Base-by-base conservation (phyloP, 2,329 filamentous ascomycete species). In the Xylaria sp. region DNA sequence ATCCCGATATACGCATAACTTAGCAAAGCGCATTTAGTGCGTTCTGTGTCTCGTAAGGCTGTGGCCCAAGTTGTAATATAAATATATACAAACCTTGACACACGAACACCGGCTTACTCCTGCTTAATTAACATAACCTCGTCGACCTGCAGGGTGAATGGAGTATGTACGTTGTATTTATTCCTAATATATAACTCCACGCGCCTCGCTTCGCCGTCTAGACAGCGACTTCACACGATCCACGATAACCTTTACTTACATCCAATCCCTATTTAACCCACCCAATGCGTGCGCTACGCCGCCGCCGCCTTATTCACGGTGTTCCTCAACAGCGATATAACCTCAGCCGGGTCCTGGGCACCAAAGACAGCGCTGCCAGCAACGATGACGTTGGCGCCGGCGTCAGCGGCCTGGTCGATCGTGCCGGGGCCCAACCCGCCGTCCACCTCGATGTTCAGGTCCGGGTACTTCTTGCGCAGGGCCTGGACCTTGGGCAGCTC, bases 371-470 rank as follows among this genome's bases (percentile, higher is more conserved):
- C 96, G 76, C 93, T 97, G 35, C 96, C 96, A 12, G 96, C 95
- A 60, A 99, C 96, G 77, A 99, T 99, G 66, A 99, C 96, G 77
- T 99, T 99, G 64, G 96, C 96, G 40, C 96, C 96, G 0, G 96
- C 96, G 69, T 97, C 93, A 0, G 96, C 96, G 8, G 96, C 96
- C 78, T 95, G 92, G 76, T 96, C 94, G 74, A 99, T 96, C 0
- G 96, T 99, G 72, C 90, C 89, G 63, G 93, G 90, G 1, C 93
- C 94, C 53, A 99, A 82, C 2, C 96, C 96, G 62, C 96, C 96
- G 79, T 99, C 96, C 48, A 99, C 95, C 82, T 99, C 96, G 76
- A 99, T 99, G 83, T 98, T 96, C 70, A 99, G 84, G 5, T 97
- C 88, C 2, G 96, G 95, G 79, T 98, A 99, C 77, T 88, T 90